Base-by-base conservation (phyloP, 257 asterid genomes). In the Solanum lycopersicoides region DNA sequence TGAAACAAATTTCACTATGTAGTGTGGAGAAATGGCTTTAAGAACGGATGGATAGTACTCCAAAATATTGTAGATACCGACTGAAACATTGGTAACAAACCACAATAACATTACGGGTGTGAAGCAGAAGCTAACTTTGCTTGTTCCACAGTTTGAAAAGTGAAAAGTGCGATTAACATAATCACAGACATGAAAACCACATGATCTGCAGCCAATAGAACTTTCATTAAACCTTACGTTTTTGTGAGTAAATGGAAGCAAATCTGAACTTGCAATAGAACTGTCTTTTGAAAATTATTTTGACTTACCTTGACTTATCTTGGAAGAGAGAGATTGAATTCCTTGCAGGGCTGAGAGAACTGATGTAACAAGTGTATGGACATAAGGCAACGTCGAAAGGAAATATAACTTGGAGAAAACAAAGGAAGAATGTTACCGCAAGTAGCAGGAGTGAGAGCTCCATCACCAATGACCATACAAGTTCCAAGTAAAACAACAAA, bases 381-480 rank as follows among this genome's bases (percentile, higher is more conserved):
- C 56, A 83, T 41, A 28, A 63, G 77, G 14, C 39, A 25, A 65
- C 1, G 37, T 59, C 68, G 1, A 60, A 47, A 30, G 39, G 13
- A 75, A 15, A 20, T 3, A 10, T 50, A 73, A 28, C 39, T 53
- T 34, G 9, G 42, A 32, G 74, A 87, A 42, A 18, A 45, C 16
- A 71, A 86, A 42, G 25, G 35, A 32, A 20, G 20, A 3, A 50
- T 47, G 4, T 87, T 88, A 94, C 96, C 95, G 88, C 95, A 91
- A 87, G 98, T 94, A 44, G 98, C 96, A 10, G 98, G 98, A 16
- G 98, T 95, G 37, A 95, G 93, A 47, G 95, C 95, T 82, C 98
- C 98, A 93, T 93, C 98, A 15, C 97, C 96, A 42, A 93, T 95
- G 41, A 94, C 97, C 98, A 95, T 95, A 91, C 97, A 95, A 72